Evolutionary conservation across 306 rosid genomes (phyloP).

Genomic region (Vachellia pachyceras): DNA sequence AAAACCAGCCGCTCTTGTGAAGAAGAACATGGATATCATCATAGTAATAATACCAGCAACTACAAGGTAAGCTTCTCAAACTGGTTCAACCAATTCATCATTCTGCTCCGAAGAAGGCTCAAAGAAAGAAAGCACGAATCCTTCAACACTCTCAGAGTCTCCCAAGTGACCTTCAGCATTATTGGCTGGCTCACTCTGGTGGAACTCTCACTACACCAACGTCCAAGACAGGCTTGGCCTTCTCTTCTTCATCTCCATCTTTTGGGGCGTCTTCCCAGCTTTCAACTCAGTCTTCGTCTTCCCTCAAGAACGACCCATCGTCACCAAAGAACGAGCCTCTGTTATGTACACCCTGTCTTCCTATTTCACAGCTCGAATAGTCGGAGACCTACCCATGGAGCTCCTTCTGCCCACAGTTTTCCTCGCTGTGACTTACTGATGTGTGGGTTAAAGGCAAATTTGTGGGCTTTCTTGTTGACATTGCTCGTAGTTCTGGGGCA

Average conservation of each 20-base stretch:
- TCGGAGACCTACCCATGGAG: conserved; percentile 87
- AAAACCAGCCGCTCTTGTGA: conserved; percentile 38
- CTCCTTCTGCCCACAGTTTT: conserved; percentile 85
- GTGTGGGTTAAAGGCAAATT: conserved; percentile 73
- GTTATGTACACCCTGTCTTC: conserved; percentile 83
- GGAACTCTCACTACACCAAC: conserved; percentile 72
- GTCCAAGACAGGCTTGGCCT: conserved; percentile 86
- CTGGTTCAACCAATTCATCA: conserved; percentile 72
- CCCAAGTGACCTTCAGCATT: conserved; percentile 74
- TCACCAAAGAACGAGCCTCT: conserved; percentile 75
- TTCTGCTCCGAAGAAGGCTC: conserved; percentile 80
- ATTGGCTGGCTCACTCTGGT: conserved; percentile 84
- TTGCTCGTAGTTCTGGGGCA: conserved; percentile 62
- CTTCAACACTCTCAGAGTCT: conserved; percentile 69
- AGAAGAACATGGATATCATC: conserved; percentile 24
- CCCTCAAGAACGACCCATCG: conserved; percentile 86
- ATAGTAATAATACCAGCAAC: background rate
- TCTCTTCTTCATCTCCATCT: conserved; percentile 87
- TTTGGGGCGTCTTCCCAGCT: conserved; percentile 90
- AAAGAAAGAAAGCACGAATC: conserved; percentile 85
- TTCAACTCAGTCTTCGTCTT: conserved; percentile 78
- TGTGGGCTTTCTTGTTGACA: conserved; percentile 63
- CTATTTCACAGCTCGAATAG: conserved; percentile 74
- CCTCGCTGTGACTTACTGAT: conserved; percentile 69
- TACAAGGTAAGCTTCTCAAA: conserved; percentile 43